Base-by-base conservation (phyloP, 306 rosid genomes). In the Herpetospermum pedunculosum region DNA sequence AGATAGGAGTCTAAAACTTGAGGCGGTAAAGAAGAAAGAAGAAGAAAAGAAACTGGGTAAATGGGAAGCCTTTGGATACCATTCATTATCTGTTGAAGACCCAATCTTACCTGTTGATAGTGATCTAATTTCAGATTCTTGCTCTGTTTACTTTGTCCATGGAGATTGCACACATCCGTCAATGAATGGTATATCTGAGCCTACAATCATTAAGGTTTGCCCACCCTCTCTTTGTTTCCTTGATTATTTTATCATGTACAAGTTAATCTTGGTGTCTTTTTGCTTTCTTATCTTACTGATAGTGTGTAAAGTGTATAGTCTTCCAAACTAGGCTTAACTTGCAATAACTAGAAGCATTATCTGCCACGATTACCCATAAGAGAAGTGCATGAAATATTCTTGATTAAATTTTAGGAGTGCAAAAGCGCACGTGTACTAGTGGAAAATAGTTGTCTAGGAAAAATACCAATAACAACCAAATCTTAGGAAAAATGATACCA, bases 91-190 rank as follows among this genome's bases (percentile, higher is more conserved):
- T 73, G 88, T 91, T 57, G 47, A 81, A 62, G 88, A 86, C 34
- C 84, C 91, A 43, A 69, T 84, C 55, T 67, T 34, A 75, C 87
- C 88, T 74, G 72, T 72, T 41, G 88, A 76, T 72, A 55, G 67
- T 72, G 88, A 82, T 77, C 48, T 64, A 48, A 70, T 76, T 78
- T 84, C 84, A 59, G 94, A 86, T 73, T 72, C 84, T 76, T 97
- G 97, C 75, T 86, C 91, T 79, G 92, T 93, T 81, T 86, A 84
- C 70, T 91, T 86, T 78, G 90, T 94, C 35, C 88, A 86, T 69
- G 97, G 98, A 67, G 97, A 91, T 78, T 94, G 98, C 80, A 91
- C 96, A 52, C 82, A 85, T 25, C 92, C 98, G 29, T 81, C 85
- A 49, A 78, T 74, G 38, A 71, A 78, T 84, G 78, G 80, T 73